Base-by-base conservation (phyloP, 495 filamentous ascomycete species). In the Aspergillus egyptiacus region DNA sequence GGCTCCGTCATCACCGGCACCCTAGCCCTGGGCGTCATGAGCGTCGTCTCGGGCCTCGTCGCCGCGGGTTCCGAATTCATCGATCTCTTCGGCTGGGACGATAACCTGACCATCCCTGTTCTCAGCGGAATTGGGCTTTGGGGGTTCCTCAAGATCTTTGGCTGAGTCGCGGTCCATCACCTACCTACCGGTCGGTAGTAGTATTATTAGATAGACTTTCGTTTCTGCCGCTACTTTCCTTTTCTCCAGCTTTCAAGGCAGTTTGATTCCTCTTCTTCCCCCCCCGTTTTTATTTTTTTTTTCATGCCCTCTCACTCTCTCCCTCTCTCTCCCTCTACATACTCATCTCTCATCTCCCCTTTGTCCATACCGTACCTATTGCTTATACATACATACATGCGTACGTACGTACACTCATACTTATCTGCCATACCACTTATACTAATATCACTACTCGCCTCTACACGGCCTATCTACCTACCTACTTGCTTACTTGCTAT, bases 101-200 rank as follows among this genome's bases (percentile, higher is more conserved):
- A 98, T 71, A 98, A 98, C 68, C 72, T 97, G 50, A 95, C 91
- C 28, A 98, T 98, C 65, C 93, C 93, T 10, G 81, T 95, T 31
- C 68, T 98, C 41, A 95, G 88, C 62, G 89, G 89, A 11, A 62
- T 94, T 13, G 91, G 93, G 7, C 82, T 98, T 39, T 95, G 87
- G 86, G 88, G 86, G 0, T 94, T 98, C 64, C 71, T 97, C 61
- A 96, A 91, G 72, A 61, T 91, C 33, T 96, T 97, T 76, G 86
- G 88, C 23, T 72, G 54, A 64, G 48, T 33, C 2, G 30, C 11
- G 10, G n/a, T n/a, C n/a, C n/a, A n/a, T n/a, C 17, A 33, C 10
- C 6, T 13, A 33, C 31, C n/a, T 33, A 6, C 19, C 22, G n/a
- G n/a, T n/a, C n/a, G n/a, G n/a, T 5, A 45, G 5, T 30, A 10